phyloP scores from a whole-genome alignment of 2,329 filamentous ascomycete genomes.

The Ophiosphaerella narmari region DNA sequence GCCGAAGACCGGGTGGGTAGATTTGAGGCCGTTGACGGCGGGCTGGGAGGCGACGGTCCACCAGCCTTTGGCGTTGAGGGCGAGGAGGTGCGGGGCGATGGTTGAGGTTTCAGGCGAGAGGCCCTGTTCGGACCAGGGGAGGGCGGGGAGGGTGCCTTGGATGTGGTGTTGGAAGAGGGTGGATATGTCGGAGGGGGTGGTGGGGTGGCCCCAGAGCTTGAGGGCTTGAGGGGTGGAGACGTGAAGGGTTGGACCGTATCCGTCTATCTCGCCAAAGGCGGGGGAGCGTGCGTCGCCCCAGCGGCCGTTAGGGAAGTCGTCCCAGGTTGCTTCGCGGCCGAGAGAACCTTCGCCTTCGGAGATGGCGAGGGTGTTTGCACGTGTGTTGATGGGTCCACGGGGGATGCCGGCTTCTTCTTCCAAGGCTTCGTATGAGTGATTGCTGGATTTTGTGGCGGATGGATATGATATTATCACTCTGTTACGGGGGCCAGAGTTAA shows the following conservation, averaged over 20 bases:
- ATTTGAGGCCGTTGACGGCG: constrained; percentile 83
- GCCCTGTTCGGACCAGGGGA: constrained; percentile 93
- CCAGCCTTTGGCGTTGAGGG: constrained; percentile 83
- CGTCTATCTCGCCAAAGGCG: constrained; percentile 94
- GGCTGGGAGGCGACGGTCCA: constrained; percentile 97
- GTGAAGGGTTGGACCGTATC: constrained; percentile 96
- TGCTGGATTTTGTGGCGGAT: constrained; percentile 58
- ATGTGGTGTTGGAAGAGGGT: constrained; percentile 81
- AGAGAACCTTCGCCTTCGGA: constrained; percentile 90
- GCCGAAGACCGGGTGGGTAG: constrained; percentile 78
- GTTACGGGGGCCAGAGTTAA: constrained; percentile 85
- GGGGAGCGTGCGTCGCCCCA: constrained; percentile 88
- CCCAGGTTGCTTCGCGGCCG: constrained; percentile 95
- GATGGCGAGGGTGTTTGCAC: constrained; percentile 86
- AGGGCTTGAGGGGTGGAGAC: constrained; percentile 85
- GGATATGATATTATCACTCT: constrained; percentile 77
- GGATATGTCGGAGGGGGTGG: constrained; percentile 72
- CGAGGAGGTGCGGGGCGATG: constrained; percentile 76
- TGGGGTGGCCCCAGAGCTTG: constrained; percentile 82
- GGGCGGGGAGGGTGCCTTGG: constrained; percentile 74
- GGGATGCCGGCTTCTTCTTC: constrained; percentile 80
- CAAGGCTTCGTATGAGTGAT: constrained; percentile 64
- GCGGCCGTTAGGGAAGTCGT: constrained; percentile 94
- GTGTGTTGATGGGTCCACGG: constrained; percentile 70
- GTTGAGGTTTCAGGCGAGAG: constrained; percentile 80